A percentile compares a stretch with the other conserved stretches of the same genome.
These are phyloP conservation scores for Penicillium verhagenii DNA, from an alignment of 495 filamentous ascomycete species.

Conservation along the genomic window DNA sequence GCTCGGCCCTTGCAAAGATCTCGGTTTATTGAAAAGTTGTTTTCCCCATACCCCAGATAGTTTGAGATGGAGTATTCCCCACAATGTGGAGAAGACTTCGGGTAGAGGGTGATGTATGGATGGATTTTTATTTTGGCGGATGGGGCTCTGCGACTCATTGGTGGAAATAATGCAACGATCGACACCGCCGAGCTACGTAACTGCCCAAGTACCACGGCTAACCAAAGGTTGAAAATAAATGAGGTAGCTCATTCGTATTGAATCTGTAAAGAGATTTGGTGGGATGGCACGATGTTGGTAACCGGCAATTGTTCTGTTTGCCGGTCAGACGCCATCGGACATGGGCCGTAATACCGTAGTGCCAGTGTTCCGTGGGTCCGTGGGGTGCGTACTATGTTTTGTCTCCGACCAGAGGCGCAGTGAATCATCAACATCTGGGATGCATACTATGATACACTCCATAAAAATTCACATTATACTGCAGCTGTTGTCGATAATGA, in stretches of 20 bases:
- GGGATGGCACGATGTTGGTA: neutral
- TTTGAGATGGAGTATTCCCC: slow-evolving; percentile 2
- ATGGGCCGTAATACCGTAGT: too few species aligned
- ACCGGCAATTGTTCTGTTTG: neutral
- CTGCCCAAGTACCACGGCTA: neutral
- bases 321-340: neutral
- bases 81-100: slow-evolving; percentile 12
- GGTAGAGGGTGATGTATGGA: slow-evolving; percentile 7
- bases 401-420: neutral
- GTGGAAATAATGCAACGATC: slow-evolving; percentile 12
- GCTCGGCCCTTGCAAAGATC: neutral
- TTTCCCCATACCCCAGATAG: slow-evolving; percentile 6
- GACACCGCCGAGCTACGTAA: neutral
- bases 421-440: too few species aligned
- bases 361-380: neutral
- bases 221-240: too few species aligned
- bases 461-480: too few species aligned
- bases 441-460: too few species aligned
- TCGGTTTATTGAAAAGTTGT: neutral
- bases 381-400: too few species aligned
- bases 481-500: too few species aligned
- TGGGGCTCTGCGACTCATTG: slow-evolving; percentile 4
- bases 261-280: neutral
- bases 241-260: neutral
- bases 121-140: slow-evolving; percentile 16